These are phyloP conservation scores for Claviceps quebecensis DNA, from an alignment of 2,329 filamentous ascomycete genomes.

Conservation along the genomic window DNA sequence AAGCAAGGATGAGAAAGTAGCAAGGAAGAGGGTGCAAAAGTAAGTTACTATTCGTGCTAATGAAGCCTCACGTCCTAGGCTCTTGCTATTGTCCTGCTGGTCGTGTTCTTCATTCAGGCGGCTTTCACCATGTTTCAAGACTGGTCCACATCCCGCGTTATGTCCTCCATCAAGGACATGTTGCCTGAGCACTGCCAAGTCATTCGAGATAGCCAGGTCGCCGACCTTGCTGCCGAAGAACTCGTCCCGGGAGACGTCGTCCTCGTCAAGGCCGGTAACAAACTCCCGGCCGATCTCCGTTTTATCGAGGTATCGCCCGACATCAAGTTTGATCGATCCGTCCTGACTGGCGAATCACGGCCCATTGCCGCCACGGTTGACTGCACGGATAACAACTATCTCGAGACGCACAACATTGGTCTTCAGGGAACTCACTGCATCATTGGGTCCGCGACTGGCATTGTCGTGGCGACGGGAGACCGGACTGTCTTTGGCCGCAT, in stretches of 20 bases:
- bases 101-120: conserved; percentile 56
- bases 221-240: conserved; percentile 37
- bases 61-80: conserved; percentile 26
- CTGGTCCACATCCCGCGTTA: conserved; percentile 62
- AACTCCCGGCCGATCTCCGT: conserved; percentile 59
- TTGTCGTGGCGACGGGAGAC: conserved; percentile 61
- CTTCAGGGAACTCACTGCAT: conserved; percentile 70
- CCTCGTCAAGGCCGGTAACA: conserved; percentile 55
- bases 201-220: conserved; percentile 42
- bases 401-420: conserved; percentile 64
- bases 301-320: conserved; percentile 56
- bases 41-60: neutral
- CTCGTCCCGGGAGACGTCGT: conserved; percentile 62
- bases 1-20: neutral
- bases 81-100: conserved; percentile 56
- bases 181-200: conserved; percentile 59
- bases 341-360: conserved; percentile 55
- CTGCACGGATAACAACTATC: conserved; percentile 57
- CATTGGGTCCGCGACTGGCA: conserved; percentile 49
- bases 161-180: conserved; percentile 70
- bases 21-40: neutral
- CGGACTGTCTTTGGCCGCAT: conserved; percentile 64
- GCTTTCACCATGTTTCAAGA: conserved; percentile 59
- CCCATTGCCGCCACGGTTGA: conserved; percentile 50
- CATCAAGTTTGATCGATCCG: conserved; percentile 57